phyloP scores from a whole-genome alignment of 139 green algal species.

The Haematococcus lacustris region DNA sequence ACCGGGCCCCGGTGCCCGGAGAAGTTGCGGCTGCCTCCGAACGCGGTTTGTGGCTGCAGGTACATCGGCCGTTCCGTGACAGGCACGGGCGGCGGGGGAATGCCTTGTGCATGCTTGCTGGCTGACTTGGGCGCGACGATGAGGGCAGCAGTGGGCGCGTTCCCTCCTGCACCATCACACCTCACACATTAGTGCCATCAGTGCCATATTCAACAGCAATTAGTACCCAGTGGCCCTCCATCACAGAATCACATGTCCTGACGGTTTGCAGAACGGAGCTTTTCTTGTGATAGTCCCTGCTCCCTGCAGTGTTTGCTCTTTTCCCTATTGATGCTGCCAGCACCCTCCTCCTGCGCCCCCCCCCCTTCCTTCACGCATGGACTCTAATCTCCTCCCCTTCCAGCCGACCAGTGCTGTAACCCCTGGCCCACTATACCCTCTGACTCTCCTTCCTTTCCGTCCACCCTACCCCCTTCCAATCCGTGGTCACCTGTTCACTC shows the following conservation, averaged over 20 bases:
- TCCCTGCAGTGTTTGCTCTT: too few species aligned
- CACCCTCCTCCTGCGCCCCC: too few species aligned
- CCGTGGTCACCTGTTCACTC: too few species aligned
- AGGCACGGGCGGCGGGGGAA: slow-evolving; percentile 47
- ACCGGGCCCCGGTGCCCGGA: neutral
- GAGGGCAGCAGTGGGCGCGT: slow-evolving; percentile 34
- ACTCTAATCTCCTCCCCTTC: neutral
- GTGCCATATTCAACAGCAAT: neutral
- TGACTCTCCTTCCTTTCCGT: neutral
- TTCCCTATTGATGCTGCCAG: too few species aligned
- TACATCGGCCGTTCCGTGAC: slow-evolving; percentile 57
- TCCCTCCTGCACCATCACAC: slow-evolving; percentile 20
- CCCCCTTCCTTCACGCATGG: neutral
- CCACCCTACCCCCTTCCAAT: neutral
- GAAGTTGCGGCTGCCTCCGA: neutral
- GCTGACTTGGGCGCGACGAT: slow-evolving; percentile 58
- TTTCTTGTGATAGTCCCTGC: too few species aligned
- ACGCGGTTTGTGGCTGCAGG: slow-evolving; percentile 29
- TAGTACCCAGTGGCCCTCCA: neutral
- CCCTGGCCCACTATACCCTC: neutral
- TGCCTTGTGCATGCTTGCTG: neutral
- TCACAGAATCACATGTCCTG: neutral
- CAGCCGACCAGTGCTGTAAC: neutral
- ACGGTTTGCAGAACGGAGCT: too few species aligned
- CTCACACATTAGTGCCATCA: neutral